Percentiles rank a stretch among this genome's conserved stretches.
phyloP scores from a whole-genome alignment of 441 rosid genomes.

The Flueggea neowawraea region DNA sequence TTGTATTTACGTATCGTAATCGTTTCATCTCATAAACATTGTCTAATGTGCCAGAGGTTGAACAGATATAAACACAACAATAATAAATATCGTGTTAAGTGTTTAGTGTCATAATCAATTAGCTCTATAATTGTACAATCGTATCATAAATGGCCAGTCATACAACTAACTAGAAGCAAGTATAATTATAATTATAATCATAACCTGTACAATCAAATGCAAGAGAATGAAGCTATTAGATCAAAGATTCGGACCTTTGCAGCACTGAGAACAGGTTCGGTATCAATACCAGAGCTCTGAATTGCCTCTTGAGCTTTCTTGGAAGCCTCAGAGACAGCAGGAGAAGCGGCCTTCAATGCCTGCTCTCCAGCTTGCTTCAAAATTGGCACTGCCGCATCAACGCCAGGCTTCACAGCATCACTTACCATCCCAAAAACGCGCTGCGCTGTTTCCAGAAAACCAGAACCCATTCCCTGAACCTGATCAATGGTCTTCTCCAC shows the following conservation, averaged over 20 bases:
- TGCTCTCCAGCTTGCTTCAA: constrained; percentile 73
- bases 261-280: constrained; percentile 61
- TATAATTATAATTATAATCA: too few species aligned
- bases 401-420: constrained; percentile 67
- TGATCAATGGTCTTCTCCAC: constrained; percentile 75
- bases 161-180: too few species aligned
- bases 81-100: too few species aligned
- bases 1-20: too few species aligned
- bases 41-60: too few species aligned
- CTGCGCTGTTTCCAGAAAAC: constrained; percentile 53
- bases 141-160: too few species aligned
- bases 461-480: constrained; percentile 60
- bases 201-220: background rate
- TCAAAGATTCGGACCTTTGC: constrained; percentile 56
- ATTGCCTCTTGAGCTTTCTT: constrained; percentile 89
- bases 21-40: too few species aligned
- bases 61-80: too few species aligned
- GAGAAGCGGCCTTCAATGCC: constrained; percentile 76
- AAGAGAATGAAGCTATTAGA: background rate
- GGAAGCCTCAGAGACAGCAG: constrained; percentile 72
- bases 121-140: too few species aligned
- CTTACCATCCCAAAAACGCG: constrained; percentile 52
- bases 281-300: constrained; percentile 71
- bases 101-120: too few species aligned
- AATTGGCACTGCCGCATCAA: constrained; percentile 69